phyloP scores from a whole-genome alignment of 768 basidiomycete species.

The Crucibulum laeve region DNA sequence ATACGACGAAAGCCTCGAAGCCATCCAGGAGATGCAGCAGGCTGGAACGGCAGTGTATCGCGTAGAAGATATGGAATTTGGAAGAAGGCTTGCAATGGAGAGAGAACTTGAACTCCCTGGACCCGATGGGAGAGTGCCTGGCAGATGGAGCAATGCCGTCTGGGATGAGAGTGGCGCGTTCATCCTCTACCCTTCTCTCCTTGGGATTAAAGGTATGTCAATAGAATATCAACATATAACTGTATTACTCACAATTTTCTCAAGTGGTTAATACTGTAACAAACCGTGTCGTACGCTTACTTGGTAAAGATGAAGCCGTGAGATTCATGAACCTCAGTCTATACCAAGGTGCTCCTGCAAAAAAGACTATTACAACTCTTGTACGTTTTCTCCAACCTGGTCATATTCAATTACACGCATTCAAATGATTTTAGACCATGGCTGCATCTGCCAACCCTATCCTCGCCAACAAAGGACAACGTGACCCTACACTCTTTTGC shows the following conservation, averaged over 20 bases:
- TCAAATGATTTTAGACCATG: constrained; percentile 64
- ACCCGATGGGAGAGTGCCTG: constrained; percentile 66
- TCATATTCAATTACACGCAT: constrained; percentile 3
- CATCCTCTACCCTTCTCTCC: constrained; percentile 85
- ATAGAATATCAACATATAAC: background rate
- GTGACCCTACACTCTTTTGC: constrained; percentile 91
- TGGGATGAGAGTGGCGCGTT: constrained; percentile 99
- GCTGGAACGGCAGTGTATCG: constrained; percentile 90
- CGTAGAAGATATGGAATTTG: constrained; percentile 99
- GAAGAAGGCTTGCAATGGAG: constrained; percentile 90
- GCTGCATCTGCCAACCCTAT: constrained; percentile 95
- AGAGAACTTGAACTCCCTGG: constrained; percentile 84
- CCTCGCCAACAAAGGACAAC: constrained; percentile 73
- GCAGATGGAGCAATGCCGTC: constrained; percentile 82
- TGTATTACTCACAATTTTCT: background rate
- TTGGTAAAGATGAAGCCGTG: constrained; percentile 93
- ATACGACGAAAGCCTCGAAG: constrained; percentile 91
- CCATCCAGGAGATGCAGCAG: constrained; percentile 98
- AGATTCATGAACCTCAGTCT: constrained; percentile 84
- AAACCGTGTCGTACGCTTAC: constrained; percentile 81
- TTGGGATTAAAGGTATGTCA: constrained; percentile 86
- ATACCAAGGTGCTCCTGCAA: constrained; percentile 93
- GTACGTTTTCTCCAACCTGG: constrained; percentile 36
- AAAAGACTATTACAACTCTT: constrained; percentile 76
- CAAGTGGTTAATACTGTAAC: constrained; percentile 92